phyloP scores from a whole-genome alignment of 2,329 filamentous ascomycete species.

The Trichoderma sp. region DNA sequence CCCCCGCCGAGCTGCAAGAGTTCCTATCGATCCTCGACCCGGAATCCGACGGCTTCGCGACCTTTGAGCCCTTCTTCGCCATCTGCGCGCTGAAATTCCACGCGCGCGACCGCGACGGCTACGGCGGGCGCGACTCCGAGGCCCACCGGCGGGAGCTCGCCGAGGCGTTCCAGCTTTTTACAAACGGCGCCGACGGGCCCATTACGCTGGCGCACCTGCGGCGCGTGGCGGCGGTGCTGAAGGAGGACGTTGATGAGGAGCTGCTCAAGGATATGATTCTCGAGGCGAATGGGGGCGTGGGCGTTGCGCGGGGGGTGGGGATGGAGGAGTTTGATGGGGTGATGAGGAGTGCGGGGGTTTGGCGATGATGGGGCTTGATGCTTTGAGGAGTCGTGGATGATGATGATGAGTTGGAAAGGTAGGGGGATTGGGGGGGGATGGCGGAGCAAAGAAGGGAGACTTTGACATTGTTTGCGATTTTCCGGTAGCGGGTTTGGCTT shows the following conservation, averaged over 20 bases:
- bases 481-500: conserved; percentile 5
- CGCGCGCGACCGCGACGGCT: conserved; percentile 53
- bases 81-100: conserved; percentile 87
- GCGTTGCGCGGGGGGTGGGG: conserved; percentile 69
- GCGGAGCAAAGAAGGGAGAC: not conserved
- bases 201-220: conserved; percentile 81
- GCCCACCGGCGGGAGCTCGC: conserved; percentile 69
- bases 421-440: not conserved
- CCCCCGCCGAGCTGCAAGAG: conserved; percentile 68
- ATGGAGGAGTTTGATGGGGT: conserved; percentile 83
- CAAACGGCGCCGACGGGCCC: conserved; percentile 54
- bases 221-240: conserved; percentile 76
- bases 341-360: conserved; percentile 81
- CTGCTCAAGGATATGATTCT: conserved; percentile 90
- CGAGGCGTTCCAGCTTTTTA: conserved; percentile 82
- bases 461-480: not conserved
- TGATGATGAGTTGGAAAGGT: not conserved
- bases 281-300: conserved; percentile 84
- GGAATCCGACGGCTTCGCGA: conserved; percentile 73
- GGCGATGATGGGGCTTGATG: conserved; percentile 53
- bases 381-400: not conserved
- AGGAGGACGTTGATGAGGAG: conserved; percentile 82
- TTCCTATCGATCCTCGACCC: conserved; percentile 84
- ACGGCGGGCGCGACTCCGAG: conserved; percentile 53
- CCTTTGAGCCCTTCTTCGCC: conserved; percentile 80